Evolutionary conservation across 2,329 filamentous ascomycete genomes (phyloP).

Genomic region (Knoxdaviesia capensis): DNA sequence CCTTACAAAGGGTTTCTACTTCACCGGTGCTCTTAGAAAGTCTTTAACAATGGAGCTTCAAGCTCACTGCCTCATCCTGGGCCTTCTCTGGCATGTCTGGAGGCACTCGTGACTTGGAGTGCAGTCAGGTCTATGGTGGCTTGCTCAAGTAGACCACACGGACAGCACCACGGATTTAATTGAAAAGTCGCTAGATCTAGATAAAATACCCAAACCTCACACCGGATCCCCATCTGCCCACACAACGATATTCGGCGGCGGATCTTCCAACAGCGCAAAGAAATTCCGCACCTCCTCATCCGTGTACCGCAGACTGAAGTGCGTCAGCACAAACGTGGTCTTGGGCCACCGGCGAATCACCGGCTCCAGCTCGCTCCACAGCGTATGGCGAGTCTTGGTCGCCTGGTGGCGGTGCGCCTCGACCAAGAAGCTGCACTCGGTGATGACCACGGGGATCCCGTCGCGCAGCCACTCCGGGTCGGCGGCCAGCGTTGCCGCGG

Average conservation of each 20-base stretch:
- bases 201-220: no score
- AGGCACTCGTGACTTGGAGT: no score
- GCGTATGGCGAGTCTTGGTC: constrained; percentile 24
- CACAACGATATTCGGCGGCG: constrained; percentile 22
- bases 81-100: no score
- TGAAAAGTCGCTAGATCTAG: no score
- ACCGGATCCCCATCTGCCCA: constrained; percentile 18
- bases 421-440: constrained; percentile 26
- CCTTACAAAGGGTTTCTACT: no score
- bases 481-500: constrained; percentile 16
- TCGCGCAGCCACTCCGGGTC: constrained; percentile 18
- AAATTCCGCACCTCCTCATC: constrained; percentile 19
- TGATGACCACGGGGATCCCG: constrained; percentile 23
- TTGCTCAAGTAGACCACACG: no score
- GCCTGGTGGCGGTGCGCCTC: constrained; percentile 22
- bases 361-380: constrained; percentile 23
- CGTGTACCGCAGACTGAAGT: constrained; percentile 25
- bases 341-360: constrained; percentile 20
- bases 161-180: no score
- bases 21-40: no score
- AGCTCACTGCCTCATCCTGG: no score
- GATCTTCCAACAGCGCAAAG: constrained; percentile 18
- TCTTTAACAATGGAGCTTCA: no score
- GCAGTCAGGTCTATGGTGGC: no score
- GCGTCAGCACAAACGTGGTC: constrained; percentile 24